A percentile compares a stretch with the other conserved stretches of the same genome.
phyloP scores from a whole-genome alignment of 306 rosid genomes.

The Carpinus viminea region DNA sequence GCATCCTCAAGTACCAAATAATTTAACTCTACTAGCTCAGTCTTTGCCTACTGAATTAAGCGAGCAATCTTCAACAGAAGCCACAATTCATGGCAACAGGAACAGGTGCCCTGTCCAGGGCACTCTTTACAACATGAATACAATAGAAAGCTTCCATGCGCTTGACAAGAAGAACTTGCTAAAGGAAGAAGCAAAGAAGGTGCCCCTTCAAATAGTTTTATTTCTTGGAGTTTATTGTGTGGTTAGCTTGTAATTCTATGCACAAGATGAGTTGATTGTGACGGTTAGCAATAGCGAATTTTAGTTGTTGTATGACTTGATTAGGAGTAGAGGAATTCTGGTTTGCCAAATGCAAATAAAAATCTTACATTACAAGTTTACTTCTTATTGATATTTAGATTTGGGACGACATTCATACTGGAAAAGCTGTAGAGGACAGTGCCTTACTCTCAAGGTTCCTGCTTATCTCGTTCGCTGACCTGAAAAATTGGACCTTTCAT shows the following conservation, averaged over 20 bases:
- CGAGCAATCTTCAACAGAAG: constrained; percentile 43
- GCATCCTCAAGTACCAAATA: constrained; percentile 79
- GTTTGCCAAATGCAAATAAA: background rate
- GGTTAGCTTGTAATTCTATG: background rate
- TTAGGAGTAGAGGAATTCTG: background rate
- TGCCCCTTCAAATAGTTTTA: constrained; percentile 18
- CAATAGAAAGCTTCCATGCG: constrained; percentile 69
- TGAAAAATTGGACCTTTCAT: constrained; percentile 85
- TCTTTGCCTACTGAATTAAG: constrained; percentile 71
- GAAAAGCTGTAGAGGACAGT: constrained; percentile 79
- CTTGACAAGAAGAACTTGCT: constrained; percentile 68
- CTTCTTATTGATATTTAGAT: constrained; percentile 51
- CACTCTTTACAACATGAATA: constrained; percentile 78
- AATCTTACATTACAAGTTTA: constrained; percentile 24
- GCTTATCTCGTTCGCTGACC: constrained; percentile 88
- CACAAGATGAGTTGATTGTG: constrained; percentile 10
- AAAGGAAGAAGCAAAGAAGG: constrained; percentile 79
- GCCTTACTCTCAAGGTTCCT: constrained; percentile 84
- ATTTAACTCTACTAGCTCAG: constrained; percentile 72
- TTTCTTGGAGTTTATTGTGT: background rate
- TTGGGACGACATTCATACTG: constrained; percentile 85
- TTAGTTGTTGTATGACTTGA: background rate
- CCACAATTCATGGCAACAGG: constrained; percentile 61
- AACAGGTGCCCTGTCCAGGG: constrained; percentile 80
- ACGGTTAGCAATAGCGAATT: background rate